Evolutionary conservation across 2,329 filamentous ascomycete species (phyloP).

Genomic region (Penicillium sp.): DNA sequence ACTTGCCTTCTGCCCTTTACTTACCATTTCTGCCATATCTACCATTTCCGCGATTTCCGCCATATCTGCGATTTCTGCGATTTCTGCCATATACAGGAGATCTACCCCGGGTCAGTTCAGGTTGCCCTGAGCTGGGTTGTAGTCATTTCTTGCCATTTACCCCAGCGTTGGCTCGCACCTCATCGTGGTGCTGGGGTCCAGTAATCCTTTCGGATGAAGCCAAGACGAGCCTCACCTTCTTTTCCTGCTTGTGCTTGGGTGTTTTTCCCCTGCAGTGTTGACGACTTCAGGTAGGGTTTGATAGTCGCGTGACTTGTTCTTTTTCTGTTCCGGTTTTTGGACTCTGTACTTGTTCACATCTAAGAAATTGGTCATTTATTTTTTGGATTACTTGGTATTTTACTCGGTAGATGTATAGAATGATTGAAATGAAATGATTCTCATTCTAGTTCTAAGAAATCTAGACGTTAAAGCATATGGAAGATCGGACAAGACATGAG

Average conservation of each 20-base stretch:
- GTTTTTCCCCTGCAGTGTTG: background rate
- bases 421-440: background rate
- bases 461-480: background rate
- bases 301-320: background rate
- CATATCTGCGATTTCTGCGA: too few species aligned
- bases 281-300: background rate
- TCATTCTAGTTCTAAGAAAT: conserved; percentile 3
- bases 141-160: too few species aligned
- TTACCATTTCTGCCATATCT: too few species aligned
- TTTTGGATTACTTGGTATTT: background rate
- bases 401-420: background rate
- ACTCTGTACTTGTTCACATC: background rate
- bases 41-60: too few species aligned
- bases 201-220: conserved; percentile 12
- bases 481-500: background rate
- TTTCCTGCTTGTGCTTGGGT: background rate
- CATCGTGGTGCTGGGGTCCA: conserved; percentile 14
- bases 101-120: too few species aligned
- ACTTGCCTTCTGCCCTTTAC: too few species aligned
- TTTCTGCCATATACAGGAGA: too few species aligned
- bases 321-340: background rate
- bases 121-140: too few species aligned
- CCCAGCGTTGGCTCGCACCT: conserved; percentile 12
- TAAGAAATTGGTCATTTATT: background rate
- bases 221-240: conserved; percentile 4